A percentile compares a stretch with the other conserved stretches of the same genome.
phyloP scores from a whole-genome alignment of 768 basidiomycete species.

The Rhizopogon roseolus region DNA sequence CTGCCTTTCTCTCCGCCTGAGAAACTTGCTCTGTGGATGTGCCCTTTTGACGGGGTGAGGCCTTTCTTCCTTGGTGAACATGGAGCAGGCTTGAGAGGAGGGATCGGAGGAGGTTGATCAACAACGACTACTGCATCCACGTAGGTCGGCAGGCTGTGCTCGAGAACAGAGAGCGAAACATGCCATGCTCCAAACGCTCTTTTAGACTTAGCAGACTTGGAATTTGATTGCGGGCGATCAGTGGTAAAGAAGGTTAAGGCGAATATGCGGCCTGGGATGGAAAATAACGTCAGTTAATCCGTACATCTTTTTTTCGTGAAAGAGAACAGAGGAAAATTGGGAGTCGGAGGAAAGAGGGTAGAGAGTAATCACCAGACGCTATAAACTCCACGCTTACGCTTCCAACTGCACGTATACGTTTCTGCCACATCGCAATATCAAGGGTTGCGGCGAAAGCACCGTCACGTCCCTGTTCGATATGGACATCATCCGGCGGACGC shows the following conservation, averaged over 20 bases:
- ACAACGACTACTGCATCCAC: slow-evolving; percentile 50
- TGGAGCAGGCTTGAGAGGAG: slow-evolving; percentile 6
- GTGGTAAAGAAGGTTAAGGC: slow-evolving; percentile 18
- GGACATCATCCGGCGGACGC: slow-evolving; percentile 48
- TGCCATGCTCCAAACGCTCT: slow-evolving; percentile 27
- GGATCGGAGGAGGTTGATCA: slow-evolving; percentile 22
- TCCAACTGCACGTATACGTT: slow-evolving; percentile 61
- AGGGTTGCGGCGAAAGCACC: slow-evolving; percentile 51
- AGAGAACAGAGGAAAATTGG: background rate
- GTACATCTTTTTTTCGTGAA: slow-evolving; percentile 6
- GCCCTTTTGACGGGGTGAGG: background rate
- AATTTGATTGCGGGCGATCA: background rate
- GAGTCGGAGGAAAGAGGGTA: background rate
- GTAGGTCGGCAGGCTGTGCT: slow-evolving; percentile 55
- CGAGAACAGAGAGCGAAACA: slow-evolving; percentile 45
- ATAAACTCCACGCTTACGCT: slow-evolving; percentile 63
- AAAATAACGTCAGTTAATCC: slow-evolving; percentile 28
- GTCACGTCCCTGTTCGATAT: slow-evolving; percentile 40
- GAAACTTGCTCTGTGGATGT: background rate
- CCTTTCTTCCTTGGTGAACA: slow-evolving; percentile 3
- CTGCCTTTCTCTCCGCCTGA: background rate
- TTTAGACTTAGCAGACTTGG: background rate
- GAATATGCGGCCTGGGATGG: slow-evolving; percentile 22
- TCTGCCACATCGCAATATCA: slow-evolving; percentile 56
- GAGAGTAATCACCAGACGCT: slow-evolving; percentile 35